These are phyloP conservation scores for Amesomyces nigricolor DNA, from an alignment of 2,329 filamentous ascomycete species.

Conservation along the genomic window DNA sequence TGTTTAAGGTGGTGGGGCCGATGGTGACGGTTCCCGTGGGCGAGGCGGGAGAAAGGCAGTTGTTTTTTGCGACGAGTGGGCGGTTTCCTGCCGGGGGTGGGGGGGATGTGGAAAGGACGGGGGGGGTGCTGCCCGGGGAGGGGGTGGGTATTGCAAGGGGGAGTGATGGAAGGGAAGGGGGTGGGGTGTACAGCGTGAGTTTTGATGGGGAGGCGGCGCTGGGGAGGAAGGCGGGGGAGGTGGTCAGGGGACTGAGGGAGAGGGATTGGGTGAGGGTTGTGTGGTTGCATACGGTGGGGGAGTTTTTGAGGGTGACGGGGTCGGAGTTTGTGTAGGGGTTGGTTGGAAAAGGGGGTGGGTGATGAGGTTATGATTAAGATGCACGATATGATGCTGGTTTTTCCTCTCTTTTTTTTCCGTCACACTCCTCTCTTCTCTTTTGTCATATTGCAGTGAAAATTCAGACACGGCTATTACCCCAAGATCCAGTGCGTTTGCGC, in stretches of 20 bases:
- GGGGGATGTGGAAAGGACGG: conserved; percentile 8
- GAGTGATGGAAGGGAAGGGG: conserved; percentile 23
- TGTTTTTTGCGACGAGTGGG: conserved; percentile 27
- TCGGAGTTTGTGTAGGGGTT: conserved; percentile 16
- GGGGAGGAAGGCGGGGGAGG: conserved; percentile 25
- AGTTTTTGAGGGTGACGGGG: conserved; percentile 33
- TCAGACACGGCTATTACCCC: too few relatives aligned
- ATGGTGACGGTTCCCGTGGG: conserved; percentile 22
- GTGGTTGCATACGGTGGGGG: conserved; percentile 34
- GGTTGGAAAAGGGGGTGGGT: background rate
- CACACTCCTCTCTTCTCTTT: too few relatives aligned
- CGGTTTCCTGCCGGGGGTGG: background rate
- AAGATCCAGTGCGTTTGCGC: too few relatives aligned
- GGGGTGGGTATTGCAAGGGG: background rate
- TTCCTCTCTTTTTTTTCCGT: too few relatives aligned
- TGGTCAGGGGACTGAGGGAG: conserved; percentile 27
- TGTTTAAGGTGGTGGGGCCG: conserved; percentile 13
- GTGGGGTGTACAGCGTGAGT: conserved; percentile 37
- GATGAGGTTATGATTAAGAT: background rate
- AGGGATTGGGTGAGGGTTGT: conserved; percentile 30
- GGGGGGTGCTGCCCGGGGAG: background rate
- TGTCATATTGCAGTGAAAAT: too few relatives aligned
- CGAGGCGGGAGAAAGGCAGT: conserved; percentile 29
- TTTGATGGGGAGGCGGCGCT: conserved; percentile 30
- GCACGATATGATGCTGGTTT: background rate